phyloP scores from a whole-genome alignment of 2,329 filamentous ascomycete genomes.

The Colletotrichum nymphaeae region DNA sequence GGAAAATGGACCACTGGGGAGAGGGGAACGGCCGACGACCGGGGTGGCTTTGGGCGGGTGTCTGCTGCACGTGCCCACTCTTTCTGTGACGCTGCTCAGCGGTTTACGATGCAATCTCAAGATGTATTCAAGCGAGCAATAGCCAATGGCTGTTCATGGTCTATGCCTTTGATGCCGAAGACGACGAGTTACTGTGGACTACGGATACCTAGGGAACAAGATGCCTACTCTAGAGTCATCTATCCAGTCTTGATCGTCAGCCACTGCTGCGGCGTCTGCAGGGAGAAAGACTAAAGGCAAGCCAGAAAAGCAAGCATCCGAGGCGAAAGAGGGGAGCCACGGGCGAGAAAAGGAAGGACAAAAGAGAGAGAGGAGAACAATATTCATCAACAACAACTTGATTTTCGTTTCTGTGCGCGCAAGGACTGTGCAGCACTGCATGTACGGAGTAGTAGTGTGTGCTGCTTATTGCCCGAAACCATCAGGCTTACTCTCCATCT shows the following conservation, averaged over 20 bases:
- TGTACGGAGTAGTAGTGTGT: not conserved
- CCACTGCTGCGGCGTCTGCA: constrained; percentile 6
- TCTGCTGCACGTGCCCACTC: constrained; percentile 33
- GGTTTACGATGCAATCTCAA: constrained; percentile 1
- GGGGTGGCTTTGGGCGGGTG: constrained; percentile 14
- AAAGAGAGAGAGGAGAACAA: not conserved
- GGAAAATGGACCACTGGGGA: not conserved
- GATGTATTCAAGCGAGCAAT: constrained; percentile 1
- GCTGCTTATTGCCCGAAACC: not conserved
- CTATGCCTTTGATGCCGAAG: not conserved
- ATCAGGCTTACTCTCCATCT: not conserved
- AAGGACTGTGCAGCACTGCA: not conserved
- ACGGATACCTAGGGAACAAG: not conserved
- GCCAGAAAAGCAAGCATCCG: constrained; percentile 26
- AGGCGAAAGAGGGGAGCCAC: not conserved
- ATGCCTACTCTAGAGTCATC: not conserved
- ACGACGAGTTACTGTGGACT: not conserved
- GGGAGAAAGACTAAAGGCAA: constrained; percentile 3
- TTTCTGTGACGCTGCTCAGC: constrained; percentile 27
- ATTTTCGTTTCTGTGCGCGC: not conserved
- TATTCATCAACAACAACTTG: constrained; percentile 22
- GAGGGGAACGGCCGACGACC: not conserved
- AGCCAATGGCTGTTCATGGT: not conserved
- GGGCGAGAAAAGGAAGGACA: not conserved
- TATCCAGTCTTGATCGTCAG: not conserved